A percentile compares a stretch with the other conserved stretches of the same genome.
phyloP scores from a whole-genome alignment of 768 basidiomycete species.

The Pleurotus platypus region DNA sequence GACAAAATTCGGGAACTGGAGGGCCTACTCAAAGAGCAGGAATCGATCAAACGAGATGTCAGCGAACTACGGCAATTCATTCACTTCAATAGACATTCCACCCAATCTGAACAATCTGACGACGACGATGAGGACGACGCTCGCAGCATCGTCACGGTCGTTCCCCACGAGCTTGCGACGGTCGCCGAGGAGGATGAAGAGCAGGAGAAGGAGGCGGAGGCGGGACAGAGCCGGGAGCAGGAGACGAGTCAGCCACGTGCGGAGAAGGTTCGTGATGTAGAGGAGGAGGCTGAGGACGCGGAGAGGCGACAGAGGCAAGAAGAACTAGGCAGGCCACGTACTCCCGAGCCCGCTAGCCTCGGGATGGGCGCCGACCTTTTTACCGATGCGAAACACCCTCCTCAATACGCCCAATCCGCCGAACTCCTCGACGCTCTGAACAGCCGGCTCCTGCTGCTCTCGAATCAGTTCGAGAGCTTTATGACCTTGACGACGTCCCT shows the following conservation, averaged over 20 bases:
- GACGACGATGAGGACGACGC: slow-evolving; percentile 72
- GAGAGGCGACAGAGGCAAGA: slow-evolving; percentile 49
- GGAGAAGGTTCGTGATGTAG: slow-evolving; percentile 33
- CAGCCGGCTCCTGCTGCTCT: slow-evolving; percentile 55
- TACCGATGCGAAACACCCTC: slow-evolving; percentile 26
- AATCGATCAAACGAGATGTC: slow-evolving; percentile 77
- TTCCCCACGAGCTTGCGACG: slow-evolving; percentile 64
- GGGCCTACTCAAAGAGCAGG: slow-evolving; percentile 78
- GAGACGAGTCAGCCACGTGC: slow-evolving; percentile 14
- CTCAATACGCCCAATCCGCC: slow-evolving; percentile 13
- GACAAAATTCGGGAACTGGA: slow-evolving; percentile 85
- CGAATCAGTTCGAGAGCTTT: slow-evolving; percentile 73
- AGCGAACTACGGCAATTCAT: slow-evolving; percentile 66
- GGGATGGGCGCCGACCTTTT: slow-evolving; percentile 38
- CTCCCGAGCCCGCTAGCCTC: slow-evolving; percentile 74
- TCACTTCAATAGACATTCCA: slow-evolving; percentile 31
- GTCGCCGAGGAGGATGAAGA: slow-evolving; percentile 78
- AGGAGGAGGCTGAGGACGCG: slow-evolving; percentile 37
- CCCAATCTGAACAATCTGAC: slow-evolving; percentile 22
- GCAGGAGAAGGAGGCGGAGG: slow-evolving; percentile 24
- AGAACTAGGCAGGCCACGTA: slow-evolving; percentile 68
- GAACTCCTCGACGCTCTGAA: slow-evolving; percentile 54
- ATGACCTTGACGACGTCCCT: slow-evolving; percentile 69
- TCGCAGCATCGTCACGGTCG: slow-evolving; percentile 67
- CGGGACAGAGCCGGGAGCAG: background rate